These are phyloP conservation scores for Pelargonium fulgidum DNA, from an alignment of 441 rosid genomes.

Conservation along the genomic window DNA sequence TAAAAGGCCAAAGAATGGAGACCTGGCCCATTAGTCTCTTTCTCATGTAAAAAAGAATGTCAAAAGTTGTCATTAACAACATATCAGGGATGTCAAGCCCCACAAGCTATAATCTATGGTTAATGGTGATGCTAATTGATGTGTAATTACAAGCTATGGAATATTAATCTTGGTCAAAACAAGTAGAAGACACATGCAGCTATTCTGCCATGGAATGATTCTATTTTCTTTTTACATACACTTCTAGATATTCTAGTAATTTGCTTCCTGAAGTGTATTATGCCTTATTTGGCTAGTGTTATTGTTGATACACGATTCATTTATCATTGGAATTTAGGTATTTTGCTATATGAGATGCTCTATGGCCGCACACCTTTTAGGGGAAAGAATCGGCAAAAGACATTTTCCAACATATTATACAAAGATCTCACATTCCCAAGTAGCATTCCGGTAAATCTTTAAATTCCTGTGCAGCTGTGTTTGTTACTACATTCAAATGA, in stretches of 20 bases:
- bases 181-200: neutral
- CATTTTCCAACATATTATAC: conserved; percentile 85
- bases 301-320: conserved; percentile 3
- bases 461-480: neutral
- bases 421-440: conserved; percentile 97
- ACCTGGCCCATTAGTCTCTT: no score
- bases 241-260: neutral
- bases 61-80: neutral
- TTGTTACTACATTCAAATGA: neutral
- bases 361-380: conserved; percentile 96
- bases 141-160: neutral
- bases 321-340: conserved; percentile 38
- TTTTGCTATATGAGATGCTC: conserved; percentile 89
- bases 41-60: neutral
- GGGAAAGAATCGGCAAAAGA: conserved; percentile 95
- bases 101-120: neutral
- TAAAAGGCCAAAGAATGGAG: no score
- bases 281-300: conserved; percentile 3
- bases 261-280: neutral
- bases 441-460: conserved; percentile 67
- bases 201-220: neutral
- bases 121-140: neutral
- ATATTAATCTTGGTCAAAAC: neutral
- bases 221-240: neutral
- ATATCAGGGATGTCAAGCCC: neutral